Base-by-base conservation (phyloP, 371 early-diverging fungal species). In the Saksenaea vasiformis region DNA sequence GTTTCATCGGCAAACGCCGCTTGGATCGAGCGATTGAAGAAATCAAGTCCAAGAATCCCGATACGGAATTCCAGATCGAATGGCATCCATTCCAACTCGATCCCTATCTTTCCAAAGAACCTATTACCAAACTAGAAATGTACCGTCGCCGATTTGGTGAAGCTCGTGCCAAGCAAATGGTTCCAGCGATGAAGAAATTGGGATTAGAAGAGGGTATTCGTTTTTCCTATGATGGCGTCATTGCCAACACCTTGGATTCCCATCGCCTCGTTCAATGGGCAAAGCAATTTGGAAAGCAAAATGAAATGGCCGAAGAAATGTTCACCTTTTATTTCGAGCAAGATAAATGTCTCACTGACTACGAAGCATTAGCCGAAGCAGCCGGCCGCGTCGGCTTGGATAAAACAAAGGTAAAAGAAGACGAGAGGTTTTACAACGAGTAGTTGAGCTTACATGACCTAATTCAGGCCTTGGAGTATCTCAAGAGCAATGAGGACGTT, bases 31-130 rank as follows among this genome's bases (percentile, higher is more conserved):
- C 91, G 11, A 83, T 91, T 35, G 60, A 62, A 0, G 55, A 69
- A 36, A 79, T 82, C 61, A 80, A 79, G 41, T 58, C 71, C 1
- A 80, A 67, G 27, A 62, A 86, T 75, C 75, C 84, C 3, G 74
- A 80, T 13, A 78, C 87, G 1, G 61, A 75, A 0, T 83, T 89
- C 55, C 68, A 79, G 31, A 62, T 89, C 14, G 72, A 77, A 51
- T 91, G 85, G 79, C 77, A 76, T 57, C 92, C 92, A 1, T 91
- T 75, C 64, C 84, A 88, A 69, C 80, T 91, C 5, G 79, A 89
- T 27, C 72, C 88, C 34, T 66, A 64, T 3, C 70, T 80, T 64
- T 78, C 76, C 28, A 74, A 64, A n/a, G 69, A 71, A 13, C 75
- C 85, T 1, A 67, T 72, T 31, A 56, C 74, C 38, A 89, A 87